These are phyloP conservation scores for Cladorrhinum sp. DNA, from an alignment of 2,329 filamentous ascomycete genomes.

Conservation along the genomic window DNA sequence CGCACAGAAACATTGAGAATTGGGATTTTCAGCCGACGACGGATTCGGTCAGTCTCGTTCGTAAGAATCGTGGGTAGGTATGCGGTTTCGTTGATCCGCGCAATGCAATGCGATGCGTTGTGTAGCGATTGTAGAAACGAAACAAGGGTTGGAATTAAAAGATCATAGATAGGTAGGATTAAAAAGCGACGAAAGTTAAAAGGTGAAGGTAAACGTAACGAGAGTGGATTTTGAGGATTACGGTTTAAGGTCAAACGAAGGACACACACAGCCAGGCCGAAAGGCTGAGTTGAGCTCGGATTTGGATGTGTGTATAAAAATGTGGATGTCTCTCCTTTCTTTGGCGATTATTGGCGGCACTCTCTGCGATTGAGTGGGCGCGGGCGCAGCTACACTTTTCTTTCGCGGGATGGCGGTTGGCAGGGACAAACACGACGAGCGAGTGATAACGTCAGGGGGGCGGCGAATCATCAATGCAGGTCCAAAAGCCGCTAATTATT, in stretches of 20 bases:
- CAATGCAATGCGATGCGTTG: not conserved
- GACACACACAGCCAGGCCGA: constrained; percentile 20
- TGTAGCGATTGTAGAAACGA: constrained; percentile 19
- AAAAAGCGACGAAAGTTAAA: not conserved
- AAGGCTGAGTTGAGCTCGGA: constrained; percentile 21
- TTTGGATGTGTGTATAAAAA: not conserved
- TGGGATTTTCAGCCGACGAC: constrained; percentile 3
- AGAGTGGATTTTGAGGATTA: constrained; percentile 18
- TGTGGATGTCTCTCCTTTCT: constrained; percentile 10
- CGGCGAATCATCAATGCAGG: constrained; percentile 19
- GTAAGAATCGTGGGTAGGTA: not conserved
- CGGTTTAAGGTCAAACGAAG: constrained; percentile 21
- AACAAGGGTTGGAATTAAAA: constrained; percentile 1
- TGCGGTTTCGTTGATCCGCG: not conserved
- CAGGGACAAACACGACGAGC: constrained; percentile 7
- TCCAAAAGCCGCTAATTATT: not conserved
- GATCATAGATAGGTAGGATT: constrained; percentile 2
- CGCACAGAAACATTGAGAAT: constrained; percentile 9
- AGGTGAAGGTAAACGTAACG: constrained; percentile 16
- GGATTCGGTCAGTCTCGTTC: not conserved
- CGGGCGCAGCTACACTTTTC: constrained; percentile 4
- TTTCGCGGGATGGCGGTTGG: constrained; percentile 1
- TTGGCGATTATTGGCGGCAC: constrained; percentile 1
- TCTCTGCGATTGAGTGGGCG: constrained; percentile 4
- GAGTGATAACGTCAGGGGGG: constrained; percentile 22